Conservation (phyloP, 805 yeast species). For the Starmerella vitae region DNA sequence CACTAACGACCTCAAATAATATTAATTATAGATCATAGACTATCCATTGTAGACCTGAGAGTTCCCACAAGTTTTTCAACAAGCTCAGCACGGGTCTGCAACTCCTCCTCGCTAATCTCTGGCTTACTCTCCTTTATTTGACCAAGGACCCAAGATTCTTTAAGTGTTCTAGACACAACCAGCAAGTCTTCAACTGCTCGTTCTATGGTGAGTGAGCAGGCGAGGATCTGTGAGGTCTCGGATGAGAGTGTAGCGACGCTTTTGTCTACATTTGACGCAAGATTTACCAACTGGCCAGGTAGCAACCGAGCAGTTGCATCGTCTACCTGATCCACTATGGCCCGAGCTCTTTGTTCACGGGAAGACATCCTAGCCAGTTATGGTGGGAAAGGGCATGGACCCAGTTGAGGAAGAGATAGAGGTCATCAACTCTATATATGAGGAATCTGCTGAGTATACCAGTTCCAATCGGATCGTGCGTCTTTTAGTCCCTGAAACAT, state of each 20-base stretch:
- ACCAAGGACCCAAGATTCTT: conserved; percentile 34
- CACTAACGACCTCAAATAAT: conserved; percentile 12
- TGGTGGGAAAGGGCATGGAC: background rate
- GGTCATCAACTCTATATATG: conserved; percentile 80
- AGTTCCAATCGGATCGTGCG: conserved; percentile 1
- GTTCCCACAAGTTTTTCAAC: conserved; percentile 4
- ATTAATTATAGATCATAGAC: no score
- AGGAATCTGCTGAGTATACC: conserved; percentile 35
- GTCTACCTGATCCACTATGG: conserved; percentile 20
- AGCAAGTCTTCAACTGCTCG: conserved; percentile 31
- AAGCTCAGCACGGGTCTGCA: background rate
- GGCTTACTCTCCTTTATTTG: conserved; percentile 21
- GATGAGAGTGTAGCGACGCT: conserved; percentile 28
- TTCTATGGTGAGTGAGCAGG: conserved; percentile 27
- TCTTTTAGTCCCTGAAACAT: conserved; percentile 41
- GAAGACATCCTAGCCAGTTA: no score
- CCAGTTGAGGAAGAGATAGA: conserved; percentile 51
- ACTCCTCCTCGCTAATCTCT: conserved; percentile 3
- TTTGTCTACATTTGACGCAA: conserved; percentile 22
- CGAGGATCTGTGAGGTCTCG: conserved; percentile 30
- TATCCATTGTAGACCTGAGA: conserved; percentile 4
- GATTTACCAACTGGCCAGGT: conserved; percentile 18
- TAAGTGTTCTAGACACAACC: conserved; percentile 29
- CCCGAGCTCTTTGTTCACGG: conserved; percentile 18
- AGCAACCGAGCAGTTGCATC: conserved; percentile 21